Evolutionary conservation across 2,329 filamentous ascomycete species (phyloP).

Genomic region (Colletotrichum liriopes): DNA sequence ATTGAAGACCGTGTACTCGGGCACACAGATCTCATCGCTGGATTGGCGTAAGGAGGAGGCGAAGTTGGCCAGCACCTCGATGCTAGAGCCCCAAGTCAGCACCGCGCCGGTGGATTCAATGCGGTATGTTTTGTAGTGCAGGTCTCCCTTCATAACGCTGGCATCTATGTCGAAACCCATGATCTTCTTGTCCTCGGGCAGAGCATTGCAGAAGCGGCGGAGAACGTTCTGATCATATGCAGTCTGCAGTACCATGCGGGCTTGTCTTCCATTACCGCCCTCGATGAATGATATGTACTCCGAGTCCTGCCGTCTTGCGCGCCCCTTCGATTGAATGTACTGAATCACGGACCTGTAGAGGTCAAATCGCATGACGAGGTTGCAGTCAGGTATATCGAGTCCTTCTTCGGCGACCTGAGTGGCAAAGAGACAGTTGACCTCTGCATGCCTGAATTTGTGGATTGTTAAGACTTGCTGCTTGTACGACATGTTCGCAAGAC

Average conservation of each 20-base stretch:
- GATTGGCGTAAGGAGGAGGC: constrained; percentile 75
- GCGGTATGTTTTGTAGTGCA: constrained; percentile 67
- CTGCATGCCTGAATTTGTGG: constrained; percentile 72
- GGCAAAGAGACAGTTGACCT: constrained; percentile 75
- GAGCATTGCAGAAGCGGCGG: constrained; percentile 80
- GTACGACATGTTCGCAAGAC: constrained; percentile 68
- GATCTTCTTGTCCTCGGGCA: constrained; percentile 83
- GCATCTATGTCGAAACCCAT: constrained; percentile 72
- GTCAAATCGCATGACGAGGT: constrained; percentile 83
- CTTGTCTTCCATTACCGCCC: constrained; percentile 74
- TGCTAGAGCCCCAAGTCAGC: constrained; percentile 82
- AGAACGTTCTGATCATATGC: constrained; percentile 75
- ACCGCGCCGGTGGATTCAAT: constrained; percentile 81
- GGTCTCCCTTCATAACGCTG: constrained; percentile 67
- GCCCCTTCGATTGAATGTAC: constrained; percentile 92
- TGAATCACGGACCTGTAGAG: constrained; percentile 92
- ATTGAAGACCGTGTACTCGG: constrained; percentile 75
- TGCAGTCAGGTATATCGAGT: constrained; percentile 78
- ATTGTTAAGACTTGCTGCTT: constrained; percentile 83
- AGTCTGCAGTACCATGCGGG: constrained; percentile 70
- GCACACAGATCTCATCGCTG: constrained; percentile 52
- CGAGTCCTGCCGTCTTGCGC: constrained; percentile 84
- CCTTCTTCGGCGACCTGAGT: constrained; percentile 79
- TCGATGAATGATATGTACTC: constrained; percentile 91
- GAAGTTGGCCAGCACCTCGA: constrained; percentile 81